These are phyloP conservation scores for Penicillium sp. DNA, from an alignment of 2,329 filamentous ascomycete genomes.

Conservation along the genomic window DNA sequence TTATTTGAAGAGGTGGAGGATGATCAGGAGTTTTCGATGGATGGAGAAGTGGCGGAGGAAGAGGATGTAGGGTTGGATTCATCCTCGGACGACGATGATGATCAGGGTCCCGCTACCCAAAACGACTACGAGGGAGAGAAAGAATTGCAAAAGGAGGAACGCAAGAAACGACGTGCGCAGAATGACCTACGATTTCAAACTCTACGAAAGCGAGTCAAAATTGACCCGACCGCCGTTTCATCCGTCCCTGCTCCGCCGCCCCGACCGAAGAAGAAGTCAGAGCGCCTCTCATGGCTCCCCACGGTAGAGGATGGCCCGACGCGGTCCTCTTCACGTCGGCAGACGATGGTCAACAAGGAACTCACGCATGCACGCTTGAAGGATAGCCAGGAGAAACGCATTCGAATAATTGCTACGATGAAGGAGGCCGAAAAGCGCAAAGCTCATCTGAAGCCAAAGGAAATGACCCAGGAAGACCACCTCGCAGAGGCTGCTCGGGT, in stretches of 20 bases:
- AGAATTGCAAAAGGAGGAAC: conserved; percentile 71
- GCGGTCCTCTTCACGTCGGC: conserved; percentile 56
- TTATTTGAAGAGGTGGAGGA: conserved; percentile 60
- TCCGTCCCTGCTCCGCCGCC: conserved; percentile 35
- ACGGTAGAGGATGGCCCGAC: conserved; percentile 56
- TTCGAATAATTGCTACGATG: conserved; percentile 50
- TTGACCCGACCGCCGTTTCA: conserved; percentile 49
- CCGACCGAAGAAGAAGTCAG: conserved; percentile 61
- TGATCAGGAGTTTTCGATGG: conserved; percentile 40
- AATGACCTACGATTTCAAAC: conserved; percentile 58
- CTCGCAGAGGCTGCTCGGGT: conserved; percentile 75
- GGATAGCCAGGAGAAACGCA: conserved; percentile 44
- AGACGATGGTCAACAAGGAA: conserved; percentile 62
- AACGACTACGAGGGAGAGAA: conserved; percentile 77
- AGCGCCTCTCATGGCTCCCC: conserved; percentile 64
- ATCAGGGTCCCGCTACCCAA: conserved; percentile 52
- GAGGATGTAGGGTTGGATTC: conserved; percentile 83
- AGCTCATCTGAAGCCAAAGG: conserved; percentile 67
- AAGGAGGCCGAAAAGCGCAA: conserved; percentile 57
- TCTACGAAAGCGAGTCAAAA: conserved; percentile 66
- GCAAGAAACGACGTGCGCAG: conserved; percentile 75
- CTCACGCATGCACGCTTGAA: conserved; percentile 46
- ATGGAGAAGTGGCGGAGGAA: conserved; percentile 43
- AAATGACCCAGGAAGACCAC: conserved; percentile 81
- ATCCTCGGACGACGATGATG: conserved; percentile 77